These are phyloP conservation scores for Kitagawia praeruptora DNA, from an alignment of 129 eudicot genomes.

Conservation along the genomic window DNA sequence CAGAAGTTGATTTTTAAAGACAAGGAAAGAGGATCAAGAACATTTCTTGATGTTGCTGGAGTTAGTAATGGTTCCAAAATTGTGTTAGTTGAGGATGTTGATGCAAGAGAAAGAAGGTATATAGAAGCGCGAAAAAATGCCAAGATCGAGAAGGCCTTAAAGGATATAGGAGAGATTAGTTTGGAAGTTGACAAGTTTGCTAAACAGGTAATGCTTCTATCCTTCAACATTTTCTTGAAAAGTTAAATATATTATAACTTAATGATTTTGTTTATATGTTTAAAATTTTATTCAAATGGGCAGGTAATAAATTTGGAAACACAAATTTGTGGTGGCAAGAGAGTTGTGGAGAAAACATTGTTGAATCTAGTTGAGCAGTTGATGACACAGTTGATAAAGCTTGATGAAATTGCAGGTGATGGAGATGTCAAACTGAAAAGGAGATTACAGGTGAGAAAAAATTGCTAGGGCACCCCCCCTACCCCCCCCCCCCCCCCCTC, in stretches of 20 bases:
- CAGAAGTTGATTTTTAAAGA: constrained; percentile 69
- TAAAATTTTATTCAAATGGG: background rate
- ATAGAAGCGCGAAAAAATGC: constrained; percentile 42
- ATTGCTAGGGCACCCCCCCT: background rate
- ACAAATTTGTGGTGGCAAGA: constrained; percentile 62
- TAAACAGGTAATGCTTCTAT: constrained; percentile 35
- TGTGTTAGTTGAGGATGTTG: constrained; percentile 48
- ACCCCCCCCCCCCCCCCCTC: too few relatives aligned
- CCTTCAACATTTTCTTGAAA: background rate
- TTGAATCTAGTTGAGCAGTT: constrained; percentile 59
- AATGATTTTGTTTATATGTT: background rate
- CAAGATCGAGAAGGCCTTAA: constrained; percentile 47
- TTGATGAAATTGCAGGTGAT: constrained; percentile 75
- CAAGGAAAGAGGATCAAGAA: constrained; percentile 76
- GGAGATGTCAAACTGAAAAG: constrained; percentile 77
- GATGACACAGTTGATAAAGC: constrained; percentile 72
- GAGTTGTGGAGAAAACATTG: constrained; percentile 54
- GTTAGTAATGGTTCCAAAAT: constrained; percentile 72
- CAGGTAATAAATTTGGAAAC: constrained; percentile 63
- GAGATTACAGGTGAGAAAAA: constrained; percentile 51
- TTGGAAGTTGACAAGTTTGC: constrained; percentile 71
- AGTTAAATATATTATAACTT: background rate
- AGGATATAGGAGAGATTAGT: constrained; percentile 41
- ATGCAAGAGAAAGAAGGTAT: constrained; percentile 50
- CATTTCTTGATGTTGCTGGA: constrained; percentile 66